Conservation (phyloP, 768 basidiomycete species). For the Mycena floridula region DNA sequence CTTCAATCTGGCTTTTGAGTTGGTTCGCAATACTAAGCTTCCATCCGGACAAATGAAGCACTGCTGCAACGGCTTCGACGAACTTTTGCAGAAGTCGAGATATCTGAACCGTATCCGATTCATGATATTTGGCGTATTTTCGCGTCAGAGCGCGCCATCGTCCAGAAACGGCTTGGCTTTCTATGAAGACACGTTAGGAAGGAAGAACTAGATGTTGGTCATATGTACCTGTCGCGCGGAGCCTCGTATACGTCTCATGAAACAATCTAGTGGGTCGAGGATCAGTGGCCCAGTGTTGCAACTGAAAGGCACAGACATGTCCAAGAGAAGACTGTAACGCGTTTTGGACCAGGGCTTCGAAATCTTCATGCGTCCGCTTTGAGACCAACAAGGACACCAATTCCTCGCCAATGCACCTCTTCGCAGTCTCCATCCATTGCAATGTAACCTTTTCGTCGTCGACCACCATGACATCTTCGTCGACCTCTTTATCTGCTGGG, state of each 20-base stretch:
- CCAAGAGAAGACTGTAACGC: neutral
- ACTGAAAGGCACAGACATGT: neutral
- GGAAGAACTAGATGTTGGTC: no score
- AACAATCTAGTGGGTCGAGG: no score
- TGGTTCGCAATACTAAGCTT: neutral
- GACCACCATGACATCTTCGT: neutral
- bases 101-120: neutral
- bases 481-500: neutral
- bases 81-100: neutral
- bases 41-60: neutral
- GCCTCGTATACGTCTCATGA: no score
- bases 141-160: neutral
- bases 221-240: no score
- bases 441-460: neutral
- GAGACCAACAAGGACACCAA: neutral
- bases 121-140: neutral
- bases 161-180: neutral
- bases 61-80: neutral
- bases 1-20: neutral
- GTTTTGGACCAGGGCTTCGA: neutral
- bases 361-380: neutral
- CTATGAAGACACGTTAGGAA: no score
- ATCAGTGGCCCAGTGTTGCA: no score
- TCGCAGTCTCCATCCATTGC: neutral
- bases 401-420: neutral